Conservation (phyloP, 202 grass and related monocot species). For the Tripidium arundinaceum region DNA sequence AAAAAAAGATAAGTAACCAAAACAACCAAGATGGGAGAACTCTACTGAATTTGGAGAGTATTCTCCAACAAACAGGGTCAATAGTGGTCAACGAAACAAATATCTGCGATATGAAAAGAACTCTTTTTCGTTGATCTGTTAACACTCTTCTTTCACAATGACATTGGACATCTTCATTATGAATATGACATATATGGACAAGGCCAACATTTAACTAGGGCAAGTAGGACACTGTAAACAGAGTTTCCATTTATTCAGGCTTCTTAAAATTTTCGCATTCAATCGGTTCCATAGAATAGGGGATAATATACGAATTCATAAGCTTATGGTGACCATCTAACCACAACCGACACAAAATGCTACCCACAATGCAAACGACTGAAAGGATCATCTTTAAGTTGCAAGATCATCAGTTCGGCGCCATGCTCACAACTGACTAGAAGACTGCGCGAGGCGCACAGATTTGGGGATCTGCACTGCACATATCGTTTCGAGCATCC, state of each 20-base stretch:
- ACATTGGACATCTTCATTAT: background rate
- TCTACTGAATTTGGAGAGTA: background rate
- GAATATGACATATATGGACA: background rate
- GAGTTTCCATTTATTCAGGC: background rate
- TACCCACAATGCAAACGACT: background rate
- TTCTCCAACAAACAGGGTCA: background rate
- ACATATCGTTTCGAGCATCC: background rate
- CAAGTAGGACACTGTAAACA: background rate
- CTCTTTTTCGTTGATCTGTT: background rate
- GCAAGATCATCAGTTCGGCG: background rate
- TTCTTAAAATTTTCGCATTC: background rate
- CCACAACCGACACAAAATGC: background rate
- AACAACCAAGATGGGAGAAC: background rate
- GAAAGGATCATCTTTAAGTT: background rate
- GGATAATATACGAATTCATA: background rate
- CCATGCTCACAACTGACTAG: background rate
- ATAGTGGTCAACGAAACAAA: background rate
- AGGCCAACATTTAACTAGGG: background rate
- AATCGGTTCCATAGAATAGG: background rate
- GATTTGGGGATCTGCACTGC: background rate
- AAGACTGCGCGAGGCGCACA: background rate
- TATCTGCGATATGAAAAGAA: background rate
- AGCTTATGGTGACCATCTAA: background rate
- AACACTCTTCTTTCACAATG: background rate
- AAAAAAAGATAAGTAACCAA: background rate